Percentiles rank a stretch among this genome's conserved stretches.
These are phyloP conservation scores for Hypsizygus marmoreus DNA, from an alignment of 768 basidiomycete genomes.

Conservation along the genomic window DNA sequence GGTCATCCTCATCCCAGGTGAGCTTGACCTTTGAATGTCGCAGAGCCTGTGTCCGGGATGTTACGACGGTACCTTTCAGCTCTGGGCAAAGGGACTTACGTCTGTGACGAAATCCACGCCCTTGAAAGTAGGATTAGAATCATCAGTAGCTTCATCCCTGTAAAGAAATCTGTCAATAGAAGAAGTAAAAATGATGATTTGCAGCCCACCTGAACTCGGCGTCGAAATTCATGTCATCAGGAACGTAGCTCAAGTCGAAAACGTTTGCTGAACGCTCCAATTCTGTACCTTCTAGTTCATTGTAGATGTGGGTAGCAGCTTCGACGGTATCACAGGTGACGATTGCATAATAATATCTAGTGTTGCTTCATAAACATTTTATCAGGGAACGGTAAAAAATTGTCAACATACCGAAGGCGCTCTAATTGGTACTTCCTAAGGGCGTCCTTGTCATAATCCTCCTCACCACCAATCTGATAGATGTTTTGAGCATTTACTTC, in stretches of 20 bases:
- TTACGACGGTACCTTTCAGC: not conserved
- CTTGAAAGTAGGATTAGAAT: conserved; percentile 60
- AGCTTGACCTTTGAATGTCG: conserved; percentile 97
- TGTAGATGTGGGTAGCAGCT: conserved; percentile 77
- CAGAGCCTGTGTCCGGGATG: conserved; percentile 62
- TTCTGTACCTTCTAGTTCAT: conserved; percentile 92
- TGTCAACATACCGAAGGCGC: conserved; percentile 69
- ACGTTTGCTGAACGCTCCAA: conserved; percentile 96
- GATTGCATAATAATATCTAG: conserved; percentile 94
- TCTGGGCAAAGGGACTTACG: conserved; percentile 46
- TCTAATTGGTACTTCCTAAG: conserved; percentile 92
- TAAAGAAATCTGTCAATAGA: not conserved
- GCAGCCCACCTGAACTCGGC: conserved; percentile 64
- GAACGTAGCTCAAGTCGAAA: conserved; percentile 93
- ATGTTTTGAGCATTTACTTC: conserved; percentile 67
- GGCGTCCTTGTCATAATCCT: conserved; percentile 87
- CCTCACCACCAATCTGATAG: conserved; percentile 65
- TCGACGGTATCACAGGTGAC: conserved; percentile 82
- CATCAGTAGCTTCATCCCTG: conserved; percentile 85
- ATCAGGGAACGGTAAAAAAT: conserved; percentile 1
- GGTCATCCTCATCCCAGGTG: conserved; percentile 98
- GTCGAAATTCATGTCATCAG: conserved; percentile 85
- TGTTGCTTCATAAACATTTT: conserved; percentile 3
- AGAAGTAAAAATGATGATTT: not conserved
- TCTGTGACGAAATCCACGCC: conserved; percentile 91